These are phyloP conservation scores for Trichosporon sp. DNA, from an alignment of 1,284 basidiomycete species.

Conservation along the genomic window DNA sequence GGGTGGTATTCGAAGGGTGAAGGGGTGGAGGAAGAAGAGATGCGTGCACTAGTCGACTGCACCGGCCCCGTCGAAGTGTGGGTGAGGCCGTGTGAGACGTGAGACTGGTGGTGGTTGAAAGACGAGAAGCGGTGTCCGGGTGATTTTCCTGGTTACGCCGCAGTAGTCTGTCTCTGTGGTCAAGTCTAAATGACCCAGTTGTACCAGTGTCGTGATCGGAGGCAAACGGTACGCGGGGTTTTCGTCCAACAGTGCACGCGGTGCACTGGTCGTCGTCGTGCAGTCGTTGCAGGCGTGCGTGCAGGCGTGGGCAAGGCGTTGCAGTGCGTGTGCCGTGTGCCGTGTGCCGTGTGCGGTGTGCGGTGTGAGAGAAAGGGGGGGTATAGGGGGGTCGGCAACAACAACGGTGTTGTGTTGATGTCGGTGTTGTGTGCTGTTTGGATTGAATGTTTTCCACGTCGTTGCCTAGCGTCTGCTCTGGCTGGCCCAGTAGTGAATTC, in stretches of 20 bases:
- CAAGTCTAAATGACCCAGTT: neutral
- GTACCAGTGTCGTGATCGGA: neutral
- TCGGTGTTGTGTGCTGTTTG: too few relatives aligned
- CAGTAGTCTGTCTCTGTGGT: too few relatives aligned
- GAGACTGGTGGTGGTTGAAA: neutral
- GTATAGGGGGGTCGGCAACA: too few relatives aligned
- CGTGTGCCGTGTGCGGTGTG: too few relatives aligned
- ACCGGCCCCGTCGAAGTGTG: neutral
- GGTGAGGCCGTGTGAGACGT: slow-evolving; percentile 1
- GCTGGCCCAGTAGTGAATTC: neutral
- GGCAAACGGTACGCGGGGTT: neutral
- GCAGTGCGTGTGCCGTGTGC: too few relatives aligned
- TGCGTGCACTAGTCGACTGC: neutral
- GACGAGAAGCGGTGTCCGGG: slow-evolving; percentile 17
- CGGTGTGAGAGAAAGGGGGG: too few relatives aligned
- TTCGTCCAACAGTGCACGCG: too few relatives aligned
- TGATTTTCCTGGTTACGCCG: neutral
- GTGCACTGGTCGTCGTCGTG: too few relatives aligned
- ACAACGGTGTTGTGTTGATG: too few relatives aligned
- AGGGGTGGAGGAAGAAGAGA: neutral
- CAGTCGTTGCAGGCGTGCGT: too few relatives aligned
- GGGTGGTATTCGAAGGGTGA: neutral
- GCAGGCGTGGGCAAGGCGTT: too few relatives aligned
- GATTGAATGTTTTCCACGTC: slow-evolving; percentile 14
- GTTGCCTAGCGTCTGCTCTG: neutral